Percentiles rank a stretch among this genome's conserved stretches.
Conservation (phyloP, 2,329 filamentous ascomycete species). For the Cytospora leucostoma region DNA sequence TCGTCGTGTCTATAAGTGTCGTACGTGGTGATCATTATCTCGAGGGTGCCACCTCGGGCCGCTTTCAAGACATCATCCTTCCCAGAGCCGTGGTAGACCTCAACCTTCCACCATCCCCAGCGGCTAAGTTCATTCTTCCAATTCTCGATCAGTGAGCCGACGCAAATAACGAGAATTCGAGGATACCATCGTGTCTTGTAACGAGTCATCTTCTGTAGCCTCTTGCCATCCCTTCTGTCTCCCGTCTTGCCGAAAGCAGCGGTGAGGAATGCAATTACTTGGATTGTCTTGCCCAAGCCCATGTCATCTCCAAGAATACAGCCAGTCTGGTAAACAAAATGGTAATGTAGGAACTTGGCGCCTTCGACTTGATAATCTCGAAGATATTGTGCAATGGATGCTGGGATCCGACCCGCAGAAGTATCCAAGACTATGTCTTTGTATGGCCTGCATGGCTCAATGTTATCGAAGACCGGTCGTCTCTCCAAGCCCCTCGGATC, state of each 20-base stretch:
- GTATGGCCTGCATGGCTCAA: conserved; percentile 69
- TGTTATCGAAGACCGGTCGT: conserved; percentile 65
- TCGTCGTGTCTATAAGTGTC: conserved; percentile 81
- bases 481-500: conserved; percentile 52
- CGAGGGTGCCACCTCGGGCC: conserved; percentile 73
- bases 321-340: conserved; percentile 89
- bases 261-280: conserved; percentile 89
- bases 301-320: conserved; percentile 95
- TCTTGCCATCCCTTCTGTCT: conserved; percentile 80
- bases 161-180: conserved; percentile 81
- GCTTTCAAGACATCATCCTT: conserved; percentile 72
- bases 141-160: conserved; percentile 83
- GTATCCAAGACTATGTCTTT: conserved; percentile 73
- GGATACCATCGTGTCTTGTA: conserved; percentile 72
- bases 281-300: conserved; percentile 95
- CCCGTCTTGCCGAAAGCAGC: conserved; percentile 93
- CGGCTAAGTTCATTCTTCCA: conserved; percentile 84
- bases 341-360: conserved; percentile 79
- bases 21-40: conserved; percentile 95
- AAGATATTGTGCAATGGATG: conserved; percentile 86
- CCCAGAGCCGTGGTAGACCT: conserved; percentile 72
- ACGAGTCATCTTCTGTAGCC: conserved; percentile 83
- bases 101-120: conserved; percentile 96
- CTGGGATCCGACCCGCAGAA: conserved; percentile 81
- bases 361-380: conserved; percentile 90